Conservation (phyloP, 768 basidiomycete genomes). For the Tricholoma flavovirens region DNA sequence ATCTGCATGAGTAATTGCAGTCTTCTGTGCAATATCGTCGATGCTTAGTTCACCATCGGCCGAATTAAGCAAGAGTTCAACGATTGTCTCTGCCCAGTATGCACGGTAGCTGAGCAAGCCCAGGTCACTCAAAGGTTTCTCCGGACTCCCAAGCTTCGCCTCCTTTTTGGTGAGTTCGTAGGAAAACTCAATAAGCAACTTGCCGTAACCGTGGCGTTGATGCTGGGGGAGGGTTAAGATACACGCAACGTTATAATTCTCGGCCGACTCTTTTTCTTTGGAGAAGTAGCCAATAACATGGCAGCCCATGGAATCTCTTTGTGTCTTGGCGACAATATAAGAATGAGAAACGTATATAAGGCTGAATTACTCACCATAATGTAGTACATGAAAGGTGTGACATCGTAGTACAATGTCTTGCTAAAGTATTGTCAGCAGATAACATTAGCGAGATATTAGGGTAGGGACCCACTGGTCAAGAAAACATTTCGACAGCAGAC, state of each 20-base stretch:
- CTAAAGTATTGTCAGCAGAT: slow-evolving; percentile 35
- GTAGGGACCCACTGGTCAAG: slow-evolving; percentile 80
- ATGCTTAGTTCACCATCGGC: slow-evolving; percentile 82
- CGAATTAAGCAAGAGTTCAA: slow-evolving; percentile 75
- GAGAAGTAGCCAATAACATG: slow-evolving; percentile 98
- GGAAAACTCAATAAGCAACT: slow-evolving; percentile 94
- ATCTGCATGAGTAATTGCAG: slow-evolving; percentile 91
- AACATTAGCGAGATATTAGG: slow-evolving; percentile 2
- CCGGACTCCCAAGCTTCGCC: slow-evolving; percentile 91
- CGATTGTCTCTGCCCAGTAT: slow-evolving; percentile 96
- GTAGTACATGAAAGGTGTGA: slow-evolving; percentile 99
- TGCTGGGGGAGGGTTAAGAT: slow-evolving; percentile 98
- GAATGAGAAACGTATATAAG: slow-evolving; percentile 3
- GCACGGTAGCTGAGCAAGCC: slow-evolving; percentile 90
- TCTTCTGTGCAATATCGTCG: slow-evolving; percentile 96
- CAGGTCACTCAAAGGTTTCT: slow-evolving; percentile 94
- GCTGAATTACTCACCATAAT: slow-evolving; percentile 67
- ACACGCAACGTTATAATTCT: slow-evolving; percentile 98
- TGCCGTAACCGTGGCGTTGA: slow-evolving; percentile 94
- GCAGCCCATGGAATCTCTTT: slow-evolving; percentile 84
- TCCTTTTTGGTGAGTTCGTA: slow-evolving; percentile 98
- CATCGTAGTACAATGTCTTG: slow-evolving; percentile 99
- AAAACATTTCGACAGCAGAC: slow-evolving; percentile 95
- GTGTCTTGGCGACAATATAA: slow-evolving; percentile 39
- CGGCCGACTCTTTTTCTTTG: slow-evolving; percentile 97